Evolutionary conservation across 805 yeast species (phyloP).

Genomic region (Kuraishia capsulata): DNA sequence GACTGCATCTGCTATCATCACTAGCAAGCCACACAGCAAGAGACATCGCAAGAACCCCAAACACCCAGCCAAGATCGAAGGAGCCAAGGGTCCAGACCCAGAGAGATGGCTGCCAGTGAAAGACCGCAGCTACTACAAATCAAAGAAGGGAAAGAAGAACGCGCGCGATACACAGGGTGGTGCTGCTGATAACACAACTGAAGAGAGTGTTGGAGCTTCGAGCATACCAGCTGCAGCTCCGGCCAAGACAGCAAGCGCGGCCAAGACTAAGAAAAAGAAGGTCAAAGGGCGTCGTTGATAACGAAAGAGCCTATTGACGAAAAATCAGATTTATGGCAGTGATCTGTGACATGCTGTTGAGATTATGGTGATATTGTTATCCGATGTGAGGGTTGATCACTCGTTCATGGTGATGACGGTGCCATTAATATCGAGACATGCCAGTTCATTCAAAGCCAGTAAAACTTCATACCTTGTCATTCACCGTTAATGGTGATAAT

Average conservation of each 20-base stretch:
- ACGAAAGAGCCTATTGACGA: background rate
- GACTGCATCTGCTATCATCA: constrained; percentile 3
- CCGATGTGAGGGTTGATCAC: too few species aligned
- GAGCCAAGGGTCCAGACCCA: constrained; percentile 32
- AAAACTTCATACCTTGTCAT: too few species aligned
- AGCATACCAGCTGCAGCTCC: too few species aligned
- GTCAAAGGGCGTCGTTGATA: constrained; percentile 16
- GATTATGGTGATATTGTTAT: too few species aligned
- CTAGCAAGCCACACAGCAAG: constrained; percentile 13
- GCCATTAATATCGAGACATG: too few species aligned
- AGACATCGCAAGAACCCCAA: constrained; percentile 18
- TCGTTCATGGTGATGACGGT: too few species aligned
- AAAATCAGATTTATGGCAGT: background rate
- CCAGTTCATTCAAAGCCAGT: too few species aligned
- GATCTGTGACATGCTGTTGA: too few species aligned
- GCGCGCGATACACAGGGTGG: constrained; percentile 57
- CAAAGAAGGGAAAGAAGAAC: constrained; percentile 58
- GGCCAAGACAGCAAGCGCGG: constrained; percentile 5
- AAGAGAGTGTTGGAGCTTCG: constrained; percentile 26
- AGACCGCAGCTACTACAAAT: constrained; percentile 77
- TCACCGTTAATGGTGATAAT: background rate
- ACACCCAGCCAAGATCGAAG: constrained; percentile 14
- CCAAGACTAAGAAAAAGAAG: constrained; percentile 14
- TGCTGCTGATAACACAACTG: constrained; percentile 35
- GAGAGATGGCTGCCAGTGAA: constrained; percentile 92